Evolutionary conservation across 176 grass and related monocot species (phyloP), one percentile per base, ranked within the genome.

Genomic region (Oryza glaberrima): DNA sequence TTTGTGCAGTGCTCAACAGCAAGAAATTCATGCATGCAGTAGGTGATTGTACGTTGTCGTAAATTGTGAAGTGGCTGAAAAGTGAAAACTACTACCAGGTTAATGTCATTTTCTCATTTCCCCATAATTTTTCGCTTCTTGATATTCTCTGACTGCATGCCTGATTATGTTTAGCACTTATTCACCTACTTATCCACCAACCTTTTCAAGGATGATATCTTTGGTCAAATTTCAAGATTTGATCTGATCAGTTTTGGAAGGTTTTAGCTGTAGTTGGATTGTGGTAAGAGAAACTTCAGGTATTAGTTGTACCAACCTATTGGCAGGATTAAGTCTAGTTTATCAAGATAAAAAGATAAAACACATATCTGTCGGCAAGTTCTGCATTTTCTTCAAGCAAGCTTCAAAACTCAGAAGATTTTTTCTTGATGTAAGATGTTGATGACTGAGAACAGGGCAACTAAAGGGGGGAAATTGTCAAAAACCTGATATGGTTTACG

Each of bases 231-330:
- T 70, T 89, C 52, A 19, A 73, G 32, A 43, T 23, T 2, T 7
- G 1, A 35, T 25, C 51, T 65, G 1, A n/a, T 19, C 63, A 9
- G 56, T 26, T 54, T 65, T 11, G 5, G 17, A 14, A 32, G 56
- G n/a, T 23, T 49, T 28, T 75, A 47, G 81, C 36, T 51, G 13
- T 17, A 36, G 76, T 28, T 67, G 70, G 25, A 20, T 76, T 76
- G 6, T 81, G 64, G 70, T 81, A 51, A 80, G 76, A 85, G 11
- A 68, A 69, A 30, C 70, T 25, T 85, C 77, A 74, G 6, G 35
- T 45, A 60, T 75, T 76, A 26, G 82, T 81, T 81, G 82, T 48
- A 85, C 87, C 77, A 70, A 89, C 70, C 64, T 0, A 25, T 81
- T 76, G 25, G 28, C n/a, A 17, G 23, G 61, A 52, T 44, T 11